Percentiles rank a stretch among this genome's conserved stretches.
Conservation (phyloP, 2,329 filamentous ascomycete species). For the Botrytis cinerea region DNA sequence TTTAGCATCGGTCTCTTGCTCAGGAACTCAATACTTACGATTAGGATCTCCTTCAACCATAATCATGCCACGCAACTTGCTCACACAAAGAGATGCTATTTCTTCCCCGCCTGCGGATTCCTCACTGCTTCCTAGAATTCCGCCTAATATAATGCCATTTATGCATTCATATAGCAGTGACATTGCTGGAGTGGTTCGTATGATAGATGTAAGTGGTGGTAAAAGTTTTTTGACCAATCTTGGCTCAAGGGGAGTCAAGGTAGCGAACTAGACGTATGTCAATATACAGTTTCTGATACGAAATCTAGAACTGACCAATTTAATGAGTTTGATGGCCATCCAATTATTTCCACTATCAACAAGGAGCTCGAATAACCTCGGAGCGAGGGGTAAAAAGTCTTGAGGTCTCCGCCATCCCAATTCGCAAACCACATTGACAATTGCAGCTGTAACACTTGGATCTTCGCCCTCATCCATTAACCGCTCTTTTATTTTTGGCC, state of each 20-base stretch:
- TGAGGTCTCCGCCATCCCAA: conserved; percentile 90
- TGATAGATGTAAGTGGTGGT: conserved; percentile 87
- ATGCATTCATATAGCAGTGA: conserved; percentile 98
- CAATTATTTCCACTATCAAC: conserved; percentile 95
- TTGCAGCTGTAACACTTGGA: conserved; percentile 89
- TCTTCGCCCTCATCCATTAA: conserved; percentile 89
- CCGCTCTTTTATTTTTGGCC: conserved; percentile 96
- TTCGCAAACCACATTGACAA: conserved; percentile 96
- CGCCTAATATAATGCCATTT: conserved; percentile 96
- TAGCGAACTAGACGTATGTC: conserved; percentile 72
- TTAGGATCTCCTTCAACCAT: conserved; percentile 93
- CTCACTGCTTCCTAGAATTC: conserved; percentile 82
- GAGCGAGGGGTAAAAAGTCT: conserved; percentile 90
- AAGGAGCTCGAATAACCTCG: conserved; percentile 86
- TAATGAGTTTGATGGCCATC: conserved; percentile 99
- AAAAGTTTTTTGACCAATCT: conserved; percentile 87
- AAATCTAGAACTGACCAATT: conserved; percentile 63
- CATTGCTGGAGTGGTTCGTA: conserved; percentile 94
- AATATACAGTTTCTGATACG: conserved; percentile 64
- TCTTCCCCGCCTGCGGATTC: conserved; percentile 83
- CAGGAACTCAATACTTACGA: conserved; percentile 56
- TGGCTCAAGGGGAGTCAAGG: conserved; percentile 87
- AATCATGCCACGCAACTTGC: conserved; percentile 91
- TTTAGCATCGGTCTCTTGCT: conserved; percentile 16
- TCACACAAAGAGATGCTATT: conserved; percentile 88